Evolutionary conservation across 306 rosid species (phyloP).

Genomic region (Myrica gale): DNA sequence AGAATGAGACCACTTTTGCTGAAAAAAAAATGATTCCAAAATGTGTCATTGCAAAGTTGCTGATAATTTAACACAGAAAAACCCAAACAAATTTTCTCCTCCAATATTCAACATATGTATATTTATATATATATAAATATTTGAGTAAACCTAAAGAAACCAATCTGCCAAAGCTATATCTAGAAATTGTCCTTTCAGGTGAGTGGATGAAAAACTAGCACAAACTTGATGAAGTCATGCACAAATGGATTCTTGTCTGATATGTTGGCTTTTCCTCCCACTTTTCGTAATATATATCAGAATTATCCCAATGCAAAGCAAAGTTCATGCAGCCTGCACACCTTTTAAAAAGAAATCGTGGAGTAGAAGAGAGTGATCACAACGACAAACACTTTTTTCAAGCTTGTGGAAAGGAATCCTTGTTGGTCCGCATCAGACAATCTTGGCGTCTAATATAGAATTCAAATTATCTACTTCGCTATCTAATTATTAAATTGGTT

Average conservation of each 20-base stretch:
- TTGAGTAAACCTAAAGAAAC: background rate
- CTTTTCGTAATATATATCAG: no score
- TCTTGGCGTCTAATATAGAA: background rate
- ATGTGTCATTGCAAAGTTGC: background rate
- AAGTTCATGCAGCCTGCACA: background rate
- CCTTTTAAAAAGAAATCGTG: slow-evolving; percentile 1
- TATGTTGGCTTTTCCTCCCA: no score
- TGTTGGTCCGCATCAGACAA: background rate
- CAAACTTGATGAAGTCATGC: background rate
- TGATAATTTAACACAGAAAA: background rate
- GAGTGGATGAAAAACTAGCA: background rate
- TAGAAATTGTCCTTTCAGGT: background rate
- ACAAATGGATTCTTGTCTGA: background rate
- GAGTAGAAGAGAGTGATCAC: background rate
- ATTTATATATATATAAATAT: background rate
- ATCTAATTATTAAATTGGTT: background rate
- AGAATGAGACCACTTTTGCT: background rate
- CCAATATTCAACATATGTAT: no score
- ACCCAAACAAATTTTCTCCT: no score
- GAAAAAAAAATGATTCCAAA: no score
- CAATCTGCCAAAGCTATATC: background rate
- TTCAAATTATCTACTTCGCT: background rate
- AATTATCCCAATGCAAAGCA: background rate
- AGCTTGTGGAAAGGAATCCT: background rate
- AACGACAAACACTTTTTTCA: background rate